These are phyloP conservation scores for Globisporangium nagaii DNA, from an alignment of 352 stramenopile genomes.

Conservation along the genomic window DNA sequence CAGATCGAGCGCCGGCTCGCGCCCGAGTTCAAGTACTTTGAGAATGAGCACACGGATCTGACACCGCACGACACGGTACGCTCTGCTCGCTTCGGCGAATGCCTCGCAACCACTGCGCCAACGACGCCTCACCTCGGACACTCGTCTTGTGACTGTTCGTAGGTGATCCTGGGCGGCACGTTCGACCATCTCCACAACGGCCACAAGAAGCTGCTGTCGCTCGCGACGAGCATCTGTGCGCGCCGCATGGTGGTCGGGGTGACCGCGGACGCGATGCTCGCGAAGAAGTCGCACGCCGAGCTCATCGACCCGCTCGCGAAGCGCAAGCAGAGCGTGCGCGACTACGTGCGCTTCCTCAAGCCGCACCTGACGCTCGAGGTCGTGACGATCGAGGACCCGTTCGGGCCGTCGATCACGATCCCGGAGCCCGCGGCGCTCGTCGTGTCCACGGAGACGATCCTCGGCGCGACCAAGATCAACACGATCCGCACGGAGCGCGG, in stretches of 20 bases:
- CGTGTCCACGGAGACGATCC: conserved; percentile 80
- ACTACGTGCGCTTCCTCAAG: conserved; percentile 64
- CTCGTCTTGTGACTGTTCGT: not conserved
- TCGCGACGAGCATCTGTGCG: conserved; percentile 57
- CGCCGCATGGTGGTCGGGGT: conserved; percentile 67
- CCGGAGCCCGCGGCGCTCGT: conserved; percentile 66
- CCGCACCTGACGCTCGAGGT: conserved; percentile 58
- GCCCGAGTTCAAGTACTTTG: conserved; percentile 64
- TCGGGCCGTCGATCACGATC: conserved; percentile 80
- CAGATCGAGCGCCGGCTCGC: conserved; percentile 40
- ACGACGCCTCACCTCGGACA: too few relatives aligned
- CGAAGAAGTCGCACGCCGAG: conserved; percentile 64
- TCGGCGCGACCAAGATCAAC: conserved; percentile 82
- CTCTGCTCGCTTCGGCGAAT: not conserved
- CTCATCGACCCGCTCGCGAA: conserved; percentile 61
- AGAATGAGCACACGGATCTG: conserved; percentile 55
- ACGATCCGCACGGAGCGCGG: conserved; percentile 53
- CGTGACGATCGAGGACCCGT: conserved; percentile 79
- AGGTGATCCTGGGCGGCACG: conserved; percentile 75
- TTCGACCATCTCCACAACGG: conserved; percentile 91
- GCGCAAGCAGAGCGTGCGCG: conserved; percentile 48
- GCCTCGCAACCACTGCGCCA: too few relatives aligned
- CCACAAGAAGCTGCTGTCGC: conserved; percentile 87
- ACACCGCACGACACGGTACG: conserved; percentile 40
- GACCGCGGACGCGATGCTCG: conserved; percentile 73